phyloP scores from a whole-genome alignment of 2,329 filamentous ascomycete species.

The Coniochaeta sp. region DNA sequence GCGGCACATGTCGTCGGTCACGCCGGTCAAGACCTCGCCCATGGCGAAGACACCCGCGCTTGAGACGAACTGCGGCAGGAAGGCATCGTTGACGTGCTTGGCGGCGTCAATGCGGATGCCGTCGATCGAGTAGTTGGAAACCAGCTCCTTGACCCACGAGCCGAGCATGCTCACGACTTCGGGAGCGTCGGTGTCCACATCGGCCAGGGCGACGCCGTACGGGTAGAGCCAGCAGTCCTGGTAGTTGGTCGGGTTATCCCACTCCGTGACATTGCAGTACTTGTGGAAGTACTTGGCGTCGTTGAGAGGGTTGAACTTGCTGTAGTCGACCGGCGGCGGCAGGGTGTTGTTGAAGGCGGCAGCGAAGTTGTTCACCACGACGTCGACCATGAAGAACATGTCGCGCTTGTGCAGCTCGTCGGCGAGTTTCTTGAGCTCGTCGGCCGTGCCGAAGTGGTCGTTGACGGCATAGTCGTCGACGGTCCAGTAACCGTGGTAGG shows the following conservation, averaged over 20 bases:
- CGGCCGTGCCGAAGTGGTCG: slow-evolving; percentile 47
- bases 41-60: slow-evolving; percentile 52
- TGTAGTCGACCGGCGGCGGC: slow-evolving; percentile 25
- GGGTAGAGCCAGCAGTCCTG: slow-evolving; percentile 44
- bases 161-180: slow-evolving; percentile 43
- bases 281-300: slow-evolving; percentile 51
- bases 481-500: slow-evolving; percentile 51
- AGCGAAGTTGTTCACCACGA: slow-evolving; percentile 46
- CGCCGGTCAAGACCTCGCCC: slow-evolving; percentile 52
- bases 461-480: slow-evolving; percentile 46
- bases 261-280: slow-evolving; percentile 49
- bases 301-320: slow-evolving; percentile 38
- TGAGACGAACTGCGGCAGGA: slow-evolving; percentile 46
- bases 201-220: slow-evolving; percentile 50
- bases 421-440: slow-evolving; percentile 51
- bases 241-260: slow-evolving; percentile 38
- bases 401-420: slow-evolving; percentile 25
- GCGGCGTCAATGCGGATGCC: slow-evolving; percentile 55
- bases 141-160: slow-evolving; percentile 51
- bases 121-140: slow-evolving; percentile 55
- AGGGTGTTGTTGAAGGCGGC: slow-evolving; percentile 28
- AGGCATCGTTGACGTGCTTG: slow-evolving; percentile 53
- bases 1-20: slow-evolving; percentile 45
- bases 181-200: slow-evolving; percentile 48
- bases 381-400: slow-evolving; percentile 40